phyloP scores from a whole-genome alignment of 805 yeast genomes.

The Saturnispora diversa region DNA sequence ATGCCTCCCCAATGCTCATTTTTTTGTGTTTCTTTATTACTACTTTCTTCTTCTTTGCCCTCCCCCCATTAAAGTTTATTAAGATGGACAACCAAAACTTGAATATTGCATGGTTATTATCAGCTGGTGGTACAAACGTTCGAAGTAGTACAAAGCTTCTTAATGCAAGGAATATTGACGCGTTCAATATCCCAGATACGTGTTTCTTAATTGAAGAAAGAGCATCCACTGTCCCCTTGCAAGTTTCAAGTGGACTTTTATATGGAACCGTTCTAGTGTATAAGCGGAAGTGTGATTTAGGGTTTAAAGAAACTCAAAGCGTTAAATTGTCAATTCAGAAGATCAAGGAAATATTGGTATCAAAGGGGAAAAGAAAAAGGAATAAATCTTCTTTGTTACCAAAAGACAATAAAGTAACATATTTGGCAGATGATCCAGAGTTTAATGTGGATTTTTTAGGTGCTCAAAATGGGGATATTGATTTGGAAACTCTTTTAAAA shows the following conservation, averaged over 20 bases:
- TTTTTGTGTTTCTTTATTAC: neutral
- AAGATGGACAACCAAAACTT: constrained; percentile 1
- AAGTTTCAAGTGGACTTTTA: constrained; percentile 37
- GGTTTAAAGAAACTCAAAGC: constrained; percentile 13
- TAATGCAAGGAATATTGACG: constrained; percentile 23
- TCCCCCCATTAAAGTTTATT: too few species aligned
- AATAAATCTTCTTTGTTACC: too few species aligned
- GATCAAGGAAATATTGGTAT: neutral
- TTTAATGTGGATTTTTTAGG: constrained; percentile 17
- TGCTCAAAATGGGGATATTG: neutral
- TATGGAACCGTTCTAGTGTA: constrained; percentile 43
- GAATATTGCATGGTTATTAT: constrained; percentile 3
- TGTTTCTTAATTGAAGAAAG: constrained; percentile 29
- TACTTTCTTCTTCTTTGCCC: neutral
- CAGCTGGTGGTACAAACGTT: neutral
- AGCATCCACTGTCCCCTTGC: constrained; percentile 19
- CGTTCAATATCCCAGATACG: constrained; percentile 35
- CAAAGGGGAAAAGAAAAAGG: neutral
- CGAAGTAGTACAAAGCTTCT: neutral
- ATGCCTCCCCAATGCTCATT: constrained; percentile 7
- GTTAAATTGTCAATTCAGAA: constrained; percentile 31
- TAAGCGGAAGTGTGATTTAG: constrained; percentile 32
- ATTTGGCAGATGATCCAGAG: constrained; percentile 31
- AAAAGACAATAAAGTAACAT: neutral
- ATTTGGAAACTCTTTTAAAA: neutral